Evolutionary conservation across 2,329 filamentous ascomycete genomes (phyloP).

Genomic region (Zymoseptoria ardabiliae): DNA sequence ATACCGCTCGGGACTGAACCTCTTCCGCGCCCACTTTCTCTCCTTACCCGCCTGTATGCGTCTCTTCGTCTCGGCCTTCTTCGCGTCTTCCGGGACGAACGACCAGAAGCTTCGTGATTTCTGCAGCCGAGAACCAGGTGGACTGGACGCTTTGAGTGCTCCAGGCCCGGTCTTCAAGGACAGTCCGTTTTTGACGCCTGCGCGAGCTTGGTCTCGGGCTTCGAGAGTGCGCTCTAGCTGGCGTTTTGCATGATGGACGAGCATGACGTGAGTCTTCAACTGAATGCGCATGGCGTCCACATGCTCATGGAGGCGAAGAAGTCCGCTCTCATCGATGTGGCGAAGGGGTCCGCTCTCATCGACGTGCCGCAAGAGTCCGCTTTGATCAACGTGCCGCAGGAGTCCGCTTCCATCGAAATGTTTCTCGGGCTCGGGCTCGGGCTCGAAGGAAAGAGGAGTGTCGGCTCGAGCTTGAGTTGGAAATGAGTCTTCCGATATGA

Average conservation of each 20-base stretch:
- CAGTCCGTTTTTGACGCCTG: not conserved
- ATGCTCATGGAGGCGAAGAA: conserved; percentile 15
- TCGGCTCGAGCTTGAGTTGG: not conserved
- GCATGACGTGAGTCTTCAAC: conserved; percentile 30
- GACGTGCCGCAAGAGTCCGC: conserved; percentile 7
- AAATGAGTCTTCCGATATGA: not conserved
- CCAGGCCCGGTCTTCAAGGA: not conserved
- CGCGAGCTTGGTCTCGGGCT: conserved; percentile 2
- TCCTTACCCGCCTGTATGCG: conserved; percentile 23
- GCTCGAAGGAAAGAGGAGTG: not conserved
- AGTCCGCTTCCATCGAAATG: conserved; percentile 2
- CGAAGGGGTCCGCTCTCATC: not conserved
- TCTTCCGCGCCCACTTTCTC: conserved; percentile 22
- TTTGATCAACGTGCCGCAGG: conserved; percentile 2
- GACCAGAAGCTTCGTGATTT: conserved; percentile 20
- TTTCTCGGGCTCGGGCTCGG: conserved; percentile 4
- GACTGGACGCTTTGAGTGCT: not conserved
- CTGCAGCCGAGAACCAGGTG: not conserved
- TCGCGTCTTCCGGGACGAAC: conserved; percentile 20
- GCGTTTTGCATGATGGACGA: conserved; percentile 22
- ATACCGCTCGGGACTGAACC: conserved; percentile 25
- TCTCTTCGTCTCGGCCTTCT: conserved; percentile 20
- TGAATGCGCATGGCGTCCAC: conserved; percentile 25
- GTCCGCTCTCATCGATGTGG: conserved; percentile 4
- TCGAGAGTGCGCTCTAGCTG: not conserved